Conservation (phyloP, 176 grass and related monocot genomes). For the Chloris gayana region DNA sequence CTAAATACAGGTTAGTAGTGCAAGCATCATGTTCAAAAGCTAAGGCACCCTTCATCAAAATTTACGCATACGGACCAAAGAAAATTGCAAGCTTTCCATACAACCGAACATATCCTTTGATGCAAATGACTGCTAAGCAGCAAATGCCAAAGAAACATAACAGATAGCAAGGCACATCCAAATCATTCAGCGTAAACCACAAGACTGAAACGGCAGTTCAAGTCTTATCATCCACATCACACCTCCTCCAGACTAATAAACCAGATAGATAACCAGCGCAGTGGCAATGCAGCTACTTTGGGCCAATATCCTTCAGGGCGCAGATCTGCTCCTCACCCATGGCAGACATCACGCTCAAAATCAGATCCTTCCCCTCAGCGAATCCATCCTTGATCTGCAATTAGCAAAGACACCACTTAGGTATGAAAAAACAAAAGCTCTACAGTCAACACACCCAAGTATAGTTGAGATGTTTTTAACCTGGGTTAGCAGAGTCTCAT, state of each 20-base stretch:
- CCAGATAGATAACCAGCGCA: slow-evolving; percentile 15
- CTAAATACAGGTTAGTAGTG: too few species aligned
- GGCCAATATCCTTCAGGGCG: slow-evolving; percentile 60
- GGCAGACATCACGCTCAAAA: slow-evolving; percentile 53
- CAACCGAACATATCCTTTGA: background rate
- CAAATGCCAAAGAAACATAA: slow-evolving; percentile 14
- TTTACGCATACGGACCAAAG: too few species aligned
- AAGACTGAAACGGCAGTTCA: slow-evolving; percentile 7
- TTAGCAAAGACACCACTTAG: background rate
- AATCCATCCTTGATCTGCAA: slow-evolving; percentile 54
- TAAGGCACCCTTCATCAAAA: background rate
- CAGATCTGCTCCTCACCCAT: slow-evolving; percentile 73
- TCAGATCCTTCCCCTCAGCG: slow-evolving; percentile 56
- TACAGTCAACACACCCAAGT: background rate
- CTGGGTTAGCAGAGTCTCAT: slow-evolving; percentile 57
- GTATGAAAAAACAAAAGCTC: background rate
- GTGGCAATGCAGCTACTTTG: slow-evolving; percentile 27
- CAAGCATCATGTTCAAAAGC: background rate
- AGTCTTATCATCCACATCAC: slow-evolving; percentile 9
- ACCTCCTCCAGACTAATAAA: slow-evolving; percentile 17
- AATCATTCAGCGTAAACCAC: slow-evolving; percentile 20
- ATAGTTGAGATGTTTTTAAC: slow-evolving; percentile 5
- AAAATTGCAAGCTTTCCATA: background rate
- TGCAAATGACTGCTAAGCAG: background rate
- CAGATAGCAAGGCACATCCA: slow-evolving; percentile 4